Base-by-base conservation (phyloP, 208 protist genomes). In the Novymonas esmeraldas region DNA sequence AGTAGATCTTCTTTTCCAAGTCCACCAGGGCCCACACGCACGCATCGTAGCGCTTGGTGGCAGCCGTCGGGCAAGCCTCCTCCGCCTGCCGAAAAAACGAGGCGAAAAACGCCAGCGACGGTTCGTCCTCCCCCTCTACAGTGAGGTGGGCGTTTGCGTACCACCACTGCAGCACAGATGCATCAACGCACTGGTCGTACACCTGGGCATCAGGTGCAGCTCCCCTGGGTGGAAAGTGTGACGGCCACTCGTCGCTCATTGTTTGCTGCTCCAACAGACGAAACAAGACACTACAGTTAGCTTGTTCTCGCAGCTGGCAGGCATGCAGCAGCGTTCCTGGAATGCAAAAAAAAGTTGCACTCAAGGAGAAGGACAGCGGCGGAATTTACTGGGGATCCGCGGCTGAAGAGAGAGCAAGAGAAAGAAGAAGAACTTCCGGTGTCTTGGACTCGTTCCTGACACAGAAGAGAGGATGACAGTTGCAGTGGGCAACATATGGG, bases 1-100 rank as follows among this genome's bases (percentile, higher is more conserved):
- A 85, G 54, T 83, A 90, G 28, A 77, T 84, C 3, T 73, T 14
- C 16, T 69, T 52, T 29, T 44, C 11, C 31, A 78, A 44, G 71
- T 90, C 81, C 13, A 82, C 72, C n/a, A 90, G 60, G n/a, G 74
- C 78, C 80, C 80, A 87, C 24, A 71, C 76, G 57, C 84, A 90
- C 31, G 80, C 77, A 58, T 87, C 64, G 38, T 71, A 66, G 46
- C 68, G 68, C 13, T 44, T 49, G 1, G 74, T 76, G 20, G 42
- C 38, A 2, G 41, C 31, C 18, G 38, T 58, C 20, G 63, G 59
- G 42, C 39, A 26, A n/a, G 50, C 54, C 29, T 81, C 71, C 36
- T 81, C 71, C 6, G 64, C 70, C 38, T 68, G 79, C 6, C 69
- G 59, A 33, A 85, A 87, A 64, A 82, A 90, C 7, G 80, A 86